A percentile compares a stretch with the other conserved stretches of the same genome.
phyloP scores from a whole-genome alignment of 1,284 basidiomycete genomes.

The Coniferiporia sulphurascens region DNA sequence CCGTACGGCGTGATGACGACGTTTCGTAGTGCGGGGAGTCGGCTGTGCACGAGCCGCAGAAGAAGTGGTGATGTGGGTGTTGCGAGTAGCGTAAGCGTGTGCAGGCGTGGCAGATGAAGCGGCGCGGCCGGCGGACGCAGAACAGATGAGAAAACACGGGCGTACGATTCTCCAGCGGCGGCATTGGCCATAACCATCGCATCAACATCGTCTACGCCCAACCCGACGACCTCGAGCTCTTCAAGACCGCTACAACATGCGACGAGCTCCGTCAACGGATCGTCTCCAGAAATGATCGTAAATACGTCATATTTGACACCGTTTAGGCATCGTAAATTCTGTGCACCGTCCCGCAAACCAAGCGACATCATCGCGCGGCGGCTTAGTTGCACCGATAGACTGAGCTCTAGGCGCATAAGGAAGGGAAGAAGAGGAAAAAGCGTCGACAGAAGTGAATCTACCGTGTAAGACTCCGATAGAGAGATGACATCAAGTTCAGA shows the following conservation, averaged over 20 bases:
- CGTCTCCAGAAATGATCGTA: slow-evolving; percentile 27
- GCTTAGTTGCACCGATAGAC: slow-evolving; percentile 57
- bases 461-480: slow-evolving; percentile 41
- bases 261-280: slow-evolving; percentile 53
- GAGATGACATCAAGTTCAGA: slow-evolving; percentile 45
- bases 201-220: slow-evolving; percentile 52
- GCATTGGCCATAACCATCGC: slow-evolving; percentile 20
- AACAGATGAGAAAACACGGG: neutral
- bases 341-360: slow-evolving; percentile 45
- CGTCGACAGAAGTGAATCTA: slow-evolving; percentile 56
- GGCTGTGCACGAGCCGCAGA: slow-evolving; percentile 50
- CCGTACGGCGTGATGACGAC: slow-evolving; percentile 73
- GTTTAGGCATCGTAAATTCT: slow-evolving; percentile 52
- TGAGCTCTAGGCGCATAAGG: slow-evolving; percentile 55
- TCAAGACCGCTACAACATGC: slow-evolving; percentile 55
- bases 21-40: slow-evolving; percentile 62
- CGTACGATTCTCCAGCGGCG: slow-evolving; percentile 27
- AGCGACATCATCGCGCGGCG: slow-evolving; percentile 53
- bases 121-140: slow-evolving; percentile 23
- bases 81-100: slow-evolving; percentile 60
- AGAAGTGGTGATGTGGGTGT: slow-evolving; percentile 65
- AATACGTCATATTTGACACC: slow-evolving; percentile 54
- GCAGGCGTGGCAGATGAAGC: slow-evolving; percentile 54
- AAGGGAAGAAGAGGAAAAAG: slow-evolving; percentile 71
- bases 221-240: slow-evolving; percentile 60